Percentiles rank a stretch among this genome's conserved stretches.
phyloP scores from a whole-genome alignment of 805 yeast genomes.

The Nakazawaea ernobii region DNA sequence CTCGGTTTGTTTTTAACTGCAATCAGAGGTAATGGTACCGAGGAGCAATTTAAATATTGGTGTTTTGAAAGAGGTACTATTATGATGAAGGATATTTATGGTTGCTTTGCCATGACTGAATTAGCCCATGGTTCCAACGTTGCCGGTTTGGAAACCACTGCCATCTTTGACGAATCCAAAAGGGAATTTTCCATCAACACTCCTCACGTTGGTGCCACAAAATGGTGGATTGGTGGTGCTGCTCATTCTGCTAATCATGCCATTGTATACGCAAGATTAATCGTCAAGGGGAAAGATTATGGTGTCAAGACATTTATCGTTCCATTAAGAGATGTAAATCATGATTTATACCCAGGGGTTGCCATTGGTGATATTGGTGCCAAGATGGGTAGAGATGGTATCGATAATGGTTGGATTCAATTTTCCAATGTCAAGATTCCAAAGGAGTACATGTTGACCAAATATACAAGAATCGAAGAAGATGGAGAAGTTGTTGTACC shows the following conservation, averaged over 20 bases:
- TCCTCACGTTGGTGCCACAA: conserved; percentile 88
- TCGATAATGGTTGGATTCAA: conserved; percentile 97
- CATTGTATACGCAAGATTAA: conserved; percentile 77
- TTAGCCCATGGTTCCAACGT: conserved; percentile 92
- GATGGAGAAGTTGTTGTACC: conserved; percentile 71
- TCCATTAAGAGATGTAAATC: conserved; percentile 74
- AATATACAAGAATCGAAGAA: conserved; percentile 64
- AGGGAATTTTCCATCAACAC: conserved; percentile 76
- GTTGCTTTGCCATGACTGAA: conserved; percentile 94
- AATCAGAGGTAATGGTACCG: conserved; percentile 82
- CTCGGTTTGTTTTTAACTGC: conserved; percentile 79
- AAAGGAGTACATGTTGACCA: conserved; percentile 73
- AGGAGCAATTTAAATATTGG: conserved; percentile 83
- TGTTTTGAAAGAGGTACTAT: conserved; percentile 61
- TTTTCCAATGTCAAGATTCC: conserved; percentile 82
- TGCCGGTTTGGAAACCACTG: conserved; percentile 90
- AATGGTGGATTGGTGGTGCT: conserved; percentile 99
- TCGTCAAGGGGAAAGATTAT: conserved; percentile 77
- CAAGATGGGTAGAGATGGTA: conserved; percentile 94
- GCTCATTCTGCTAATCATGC: conserved; percentile 91
- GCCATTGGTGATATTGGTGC: conserved; percentile 88
- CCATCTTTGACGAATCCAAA: conserved; percentile 59
- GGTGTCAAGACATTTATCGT: conserved; percentile 93
- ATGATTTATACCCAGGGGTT: conserved; percentile 72
- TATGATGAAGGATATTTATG: conserved; percentile 58